phyloP scores from a whole-genome alignment of 495 filamentous ascomycete genomes.

The Oidiodendron maius region DNA sequence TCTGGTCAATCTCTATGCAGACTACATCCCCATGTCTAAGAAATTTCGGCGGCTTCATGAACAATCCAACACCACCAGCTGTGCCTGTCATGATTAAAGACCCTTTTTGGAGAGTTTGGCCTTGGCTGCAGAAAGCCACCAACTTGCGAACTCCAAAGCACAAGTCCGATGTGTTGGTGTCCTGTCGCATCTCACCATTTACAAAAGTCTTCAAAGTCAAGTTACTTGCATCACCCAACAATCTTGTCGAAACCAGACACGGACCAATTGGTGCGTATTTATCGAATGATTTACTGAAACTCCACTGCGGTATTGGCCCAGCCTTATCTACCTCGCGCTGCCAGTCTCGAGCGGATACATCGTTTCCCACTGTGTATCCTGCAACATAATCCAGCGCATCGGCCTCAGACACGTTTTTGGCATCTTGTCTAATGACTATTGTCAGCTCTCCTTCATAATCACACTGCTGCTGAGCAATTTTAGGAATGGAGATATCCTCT shows the following conservation, averaged over 20 bases:
- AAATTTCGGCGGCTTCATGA: slow-evolving; percentile 26
- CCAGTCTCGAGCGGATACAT: slow-evolving; percentile 14
- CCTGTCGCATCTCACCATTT: slow-evolving; percentile 12
- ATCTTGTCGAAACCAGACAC: slow-evolving; percentile 11
- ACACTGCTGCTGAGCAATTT: slow-evolving; percentile 5
- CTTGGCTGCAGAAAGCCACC: slow-evolving; percentile 8
- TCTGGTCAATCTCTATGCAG: slow-evolving; percentile 27
- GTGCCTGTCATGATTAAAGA: slow-evolving; percentile 37
- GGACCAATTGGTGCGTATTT: slow-evolving; percentile 11
- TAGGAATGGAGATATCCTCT: slow-evolving; percentile 9
- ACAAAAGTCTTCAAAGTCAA: slow-evolving; percentile 8
- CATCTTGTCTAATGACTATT: slow-evolving; percentile 13
- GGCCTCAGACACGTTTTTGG: slow-evolving; percentile 8
- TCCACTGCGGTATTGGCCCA: slow-evolving; percentile 4
- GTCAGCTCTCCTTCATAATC: slow-evolving; percentile 21
- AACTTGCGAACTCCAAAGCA: slow-evolving; percentile 6
- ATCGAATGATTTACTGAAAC: slow-evolving; percentile 11
- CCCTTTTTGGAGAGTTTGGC: slow-evolving; percentile 29
- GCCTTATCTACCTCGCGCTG: slow-evolving; percentile 12
- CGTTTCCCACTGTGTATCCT: slow-evolving; percentile 21
- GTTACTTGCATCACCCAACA: slow-evolving; percentile 10
- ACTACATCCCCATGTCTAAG: slow-evolving; percentile 34
- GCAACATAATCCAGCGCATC: slow-evolving; percentile 13
- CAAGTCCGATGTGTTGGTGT: slow-evolving; percentile 14
- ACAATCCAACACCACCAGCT: slow-evolving; percentile 32